Evolutionary conservation across 352 stramenopile genomes (phyloP).

Genomic region (Phytophthora fragariae): DNA sequence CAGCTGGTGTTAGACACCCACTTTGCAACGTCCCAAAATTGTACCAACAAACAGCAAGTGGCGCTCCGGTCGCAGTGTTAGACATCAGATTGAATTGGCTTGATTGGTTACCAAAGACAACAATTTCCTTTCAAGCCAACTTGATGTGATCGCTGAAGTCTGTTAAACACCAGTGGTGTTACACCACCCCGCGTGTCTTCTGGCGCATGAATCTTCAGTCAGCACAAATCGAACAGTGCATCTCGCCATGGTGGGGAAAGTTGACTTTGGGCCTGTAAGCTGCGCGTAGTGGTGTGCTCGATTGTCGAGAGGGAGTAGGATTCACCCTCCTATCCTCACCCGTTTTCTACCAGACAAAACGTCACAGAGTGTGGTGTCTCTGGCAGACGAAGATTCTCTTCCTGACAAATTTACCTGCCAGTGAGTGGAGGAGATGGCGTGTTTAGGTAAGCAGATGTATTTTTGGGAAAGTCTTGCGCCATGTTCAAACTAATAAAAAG

Average conservation of each 20-base stretch:
- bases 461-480: slow-evolving; percentile 21
- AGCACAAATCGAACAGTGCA: background rate
- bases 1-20: background rate
- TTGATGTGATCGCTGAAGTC: too few species aligned
- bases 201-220: background rate
- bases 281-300: background rate
- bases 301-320: slow-evolving; percentile 2
- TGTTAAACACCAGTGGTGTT: too few species aligned
- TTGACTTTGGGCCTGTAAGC: background rate
- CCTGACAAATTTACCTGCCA: background rate
- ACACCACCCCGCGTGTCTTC: background rate
- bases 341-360: background rate
- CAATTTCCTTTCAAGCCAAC: background rate
- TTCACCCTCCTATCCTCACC: background rate
- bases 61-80: background rate
- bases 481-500: slow-evolving; percentile 20
- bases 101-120: background rate
- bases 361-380: slow-evolving; percentile 23
- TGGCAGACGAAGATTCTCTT: slow-evolving; percentile 24
- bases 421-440: slow-evolving; percentile 16
- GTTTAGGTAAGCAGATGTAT: slow-evolving; percentile 19
- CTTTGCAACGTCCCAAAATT: too few species aligned
- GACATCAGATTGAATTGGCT: background rate
- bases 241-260: background rate
- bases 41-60: background rate